Evolutionary conservation across 2,329 filamentous ascomycete genomes (phyloP), one percentile per base, ranked within the genome.

Genomic region (Colletotrichum agaves): DNA sequence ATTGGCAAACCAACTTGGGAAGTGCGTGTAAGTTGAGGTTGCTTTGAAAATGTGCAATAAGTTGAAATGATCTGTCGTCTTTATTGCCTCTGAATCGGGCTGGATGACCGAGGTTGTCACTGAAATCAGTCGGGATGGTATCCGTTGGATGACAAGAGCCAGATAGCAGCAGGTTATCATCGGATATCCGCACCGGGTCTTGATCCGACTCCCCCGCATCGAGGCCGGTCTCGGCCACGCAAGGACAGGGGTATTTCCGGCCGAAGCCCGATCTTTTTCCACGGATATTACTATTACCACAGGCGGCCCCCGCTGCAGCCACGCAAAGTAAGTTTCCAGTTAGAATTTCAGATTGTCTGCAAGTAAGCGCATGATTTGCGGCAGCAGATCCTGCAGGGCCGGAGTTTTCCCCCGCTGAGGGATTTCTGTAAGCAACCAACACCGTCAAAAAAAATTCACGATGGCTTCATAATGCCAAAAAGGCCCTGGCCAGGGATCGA

Each of bases 241-340:
- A 67, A 23, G 53, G 61, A 60, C 64, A 67, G 61, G 64, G 64
- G 61, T 67, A 64, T 67, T 59, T 64, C 64, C 64, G 64, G 61
- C 53, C 46, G 60, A 52, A 43, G 46, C 41, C 64, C 64, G 58
- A 62, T 17, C 23, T 50, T 64, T 67, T 59, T 31, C 64, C 46
- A 67, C 33, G 43, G 53, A 59, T 31, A 59, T 52, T 37, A 12
- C 8, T 37, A 63, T 57, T 33, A 44, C 17, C 8, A 19, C 50
- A 17, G 41, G 33, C 13, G 15, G 27, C 23, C 12, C 12, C 7
- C 58, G 10, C 5, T n/a, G 15, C 58, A 13, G 17, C 53, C 35
- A 21, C 23, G 17, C 41, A 55, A 37, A 7, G 23, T 12, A 19
- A 19, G 27, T 31, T 41, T 61, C 35, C 11, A 19, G 11, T 27